A percentile compares a stretch with the other conserved stretches of the same genome.
These are phyloP conservation scores for Aechmea fasciata DNA, from an alignment of 176 grass and related monocot genomes.

Conservation along the genomic window DNA sequence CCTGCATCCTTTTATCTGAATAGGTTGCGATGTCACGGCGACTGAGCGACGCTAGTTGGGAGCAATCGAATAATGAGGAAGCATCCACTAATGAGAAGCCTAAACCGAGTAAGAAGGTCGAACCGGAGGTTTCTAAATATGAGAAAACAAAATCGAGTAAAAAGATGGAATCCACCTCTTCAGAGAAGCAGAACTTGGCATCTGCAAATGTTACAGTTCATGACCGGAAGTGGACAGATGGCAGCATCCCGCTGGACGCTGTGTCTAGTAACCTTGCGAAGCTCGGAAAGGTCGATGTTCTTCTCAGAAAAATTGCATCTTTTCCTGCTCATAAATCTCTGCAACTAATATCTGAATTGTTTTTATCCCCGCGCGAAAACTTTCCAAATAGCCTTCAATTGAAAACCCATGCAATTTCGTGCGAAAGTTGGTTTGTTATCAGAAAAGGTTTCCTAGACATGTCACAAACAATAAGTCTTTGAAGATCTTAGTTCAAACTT, in stretches of 20 bases:
- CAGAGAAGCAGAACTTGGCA: conserved; percentile 28
- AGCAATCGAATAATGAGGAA: conserved; percentile 37
- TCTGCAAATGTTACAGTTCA: conserved; percentile 41
- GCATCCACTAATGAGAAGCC: conserved; percentile 42
- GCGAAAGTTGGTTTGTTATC: too few relatives aligned
- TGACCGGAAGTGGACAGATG: conserved; percentile 82
- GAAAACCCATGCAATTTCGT: too few relatives aligned
- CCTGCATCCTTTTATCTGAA: neutral
- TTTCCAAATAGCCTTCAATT: too few relatives aligned
- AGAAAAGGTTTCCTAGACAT: too few relatives aligned
- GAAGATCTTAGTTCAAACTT: too few relatives aligned
- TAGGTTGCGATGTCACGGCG: conserved; percentile 58
- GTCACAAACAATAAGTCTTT: too few relatives aligned
- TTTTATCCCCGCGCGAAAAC: too few relatives aligned
- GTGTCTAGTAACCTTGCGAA: conserved; percentile 51
- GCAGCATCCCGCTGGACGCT: conserved; percentile 41
- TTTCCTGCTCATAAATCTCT: neutral
- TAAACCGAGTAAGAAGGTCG: conserved; percentile 46
- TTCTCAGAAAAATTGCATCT: neutral
- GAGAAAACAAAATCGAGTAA: conserved; percentile 44
- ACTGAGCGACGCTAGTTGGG: conserved; percentile 45
- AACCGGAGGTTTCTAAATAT: conserved; percentile 30
- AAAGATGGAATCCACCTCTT: conserved; percentile 29
- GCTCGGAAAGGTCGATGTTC: conserved; percentile 40
- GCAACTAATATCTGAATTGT: too few relatives aligned